Evolutionary conservation across 2,329 filamentous ascomycete genomes (phyloP).

Genomic region (Fusarium chaquense): DNA sequence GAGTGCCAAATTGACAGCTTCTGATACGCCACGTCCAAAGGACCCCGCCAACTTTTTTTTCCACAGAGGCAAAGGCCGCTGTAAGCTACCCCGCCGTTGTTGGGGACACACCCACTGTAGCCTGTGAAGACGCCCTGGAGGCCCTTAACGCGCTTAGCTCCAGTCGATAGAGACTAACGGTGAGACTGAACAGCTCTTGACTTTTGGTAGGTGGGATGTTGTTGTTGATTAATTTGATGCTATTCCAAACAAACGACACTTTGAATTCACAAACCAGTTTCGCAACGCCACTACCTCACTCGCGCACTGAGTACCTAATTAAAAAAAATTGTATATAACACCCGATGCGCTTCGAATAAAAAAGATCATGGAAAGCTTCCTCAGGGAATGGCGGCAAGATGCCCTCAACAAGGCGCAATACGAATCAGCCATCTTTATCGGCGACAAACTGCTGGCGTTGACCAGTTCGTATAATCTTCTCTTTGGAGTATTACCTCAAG

Average conservation of each 20-base stretch:
- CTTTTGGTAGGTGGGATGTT: slow-evolving; percentile 43
- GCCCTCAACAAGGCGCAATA: slow-evolving; percentile 96
- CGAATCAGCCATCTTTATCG: slow-evolving; percentile 95
- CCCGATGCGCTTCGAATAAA: slow-evolving; percentile 14
- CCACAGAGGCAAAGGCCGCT: slow-evolving; percentile 23
- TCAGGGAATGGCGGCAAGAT: slow-evolving; percentile 95
- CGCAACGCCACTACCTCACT: slow-evolving; percentile 3
- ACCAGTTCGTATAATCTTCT: slow-evolving; percentile 74
- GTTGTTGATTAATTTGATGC: slow-evolving; percentile 25
- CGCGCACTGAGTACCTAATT: background rate
- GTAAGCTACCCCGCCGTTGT: slow-evolving; percentile 50
- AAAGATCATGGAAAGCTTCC: slow-evolving; percentile 85
- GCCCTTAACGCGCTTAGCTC: slow-evolving; percentile 39
- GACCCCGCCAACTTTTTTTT: slow-evolving; percentile 41
- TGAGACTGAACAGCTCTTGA: slow-evolving; percentile 34
- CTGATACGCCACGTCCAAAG: slow-evolving; percentile 42
- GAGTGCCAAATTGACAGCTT: slow-evolving; percentile 44
- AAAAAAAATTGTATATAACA: background rate
- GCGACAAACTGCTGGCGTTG: slow-evolving; percentile 94
- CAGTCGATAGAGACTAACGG: slow-evolving; percentile 25
- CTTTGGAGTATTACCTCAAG: background rate
- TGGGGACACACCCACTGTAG: slow-evolving; percentile 43
- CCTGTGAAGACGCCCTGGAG: slow-evolving; percentile 31
- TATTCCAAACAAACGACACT: slow-evolving; percentile 36
- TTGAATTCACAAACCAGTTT: background rate